Evolutionary conservation across 1,284 basidiomycete genomes (phyloP), one percentile per base, ranked within the genome.

Genomic region (Hemileia vastatrix): DNA sequence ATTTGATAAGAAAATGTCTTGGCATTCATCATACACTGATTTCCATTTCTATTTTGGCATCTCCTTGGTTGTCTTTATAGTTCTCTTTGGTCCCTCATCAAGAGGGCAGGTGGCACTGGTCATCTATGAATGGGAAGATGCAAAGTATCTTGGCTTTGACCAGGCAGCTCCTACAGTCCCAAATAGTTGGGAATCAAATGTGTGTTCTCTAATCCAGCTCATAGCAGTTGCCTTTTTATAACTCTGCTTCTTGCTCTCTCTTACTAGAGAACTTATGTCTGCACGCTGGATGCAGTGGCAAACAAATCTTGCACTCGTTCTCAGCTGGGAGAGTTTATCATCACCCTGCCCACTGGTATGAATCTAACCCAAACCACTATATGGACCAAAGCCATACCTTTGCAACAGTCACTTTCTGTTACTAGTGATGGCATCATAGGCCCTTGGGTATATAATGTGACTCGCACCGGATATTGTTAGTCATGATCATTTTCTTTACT

Each of bases 111-210:
- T 96, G 27, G 88, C 94, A 15, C 85, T 94, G 79, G 86, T 95
- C 62, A 84, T 98, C 52, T 98, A 97, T 75, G 94, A 98, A 77
- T 97, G 92, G 88, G 75, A 80, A 31, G 94, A 98, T 73, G 85
- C 86, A 54, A 78, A 81, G 58, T 90, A 87, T 72, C 81, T 98
- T 9, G 94, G 94, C 33, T 87, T 77, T 24, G 71, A 77, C 3
- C 58, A 64, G n/a, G 54, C 59, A 1, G 52, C 54, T 55, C 33
- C 33, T 15, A 51, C 54, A 40, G 52, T 47, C 32, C 50, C 52
- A 24, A 77, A 77, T 53, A 67, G 69, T 4, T 76, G 77, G 73
- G 56, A 72, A 31, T 66, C 66, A 57, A 62, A 71, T 48, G 69
- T 77, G 65, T 63, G 76, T 73, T n/a, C 61, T 27, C 43, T 32